phyloP scores from a whole-genome alignment of 2,329 filamentous ascomycete genomes.

The Diaporthe batatas region DNA sequence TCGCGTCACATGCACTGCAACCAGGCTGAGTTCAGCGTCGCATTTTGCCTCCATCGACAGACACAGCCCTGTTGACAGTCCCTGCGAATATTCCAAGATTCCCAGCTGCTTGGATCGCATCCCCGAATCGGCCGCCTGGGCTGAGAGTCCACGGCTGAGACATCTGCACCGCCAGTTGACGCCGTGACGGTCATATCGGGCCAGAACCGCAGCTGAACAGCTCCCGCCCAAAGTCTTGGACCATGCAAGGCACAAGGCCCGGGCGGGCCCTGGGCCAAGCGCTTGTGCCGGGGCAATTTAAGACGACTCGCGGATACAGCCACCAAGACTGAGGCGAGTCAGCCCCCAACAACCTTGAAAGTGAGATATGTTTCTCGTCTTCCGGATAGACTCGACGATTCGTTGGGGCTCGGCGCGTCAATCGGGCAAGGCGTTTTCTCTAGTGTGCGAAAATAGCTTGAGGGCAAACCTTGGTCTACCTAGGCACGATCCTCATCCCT shows the following conservation, averaged over 20 bases:
- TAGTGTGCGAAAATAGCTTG: not conserved
- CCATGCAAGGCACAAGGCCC: not conserved
- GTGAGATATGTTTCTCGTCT: not conserved
- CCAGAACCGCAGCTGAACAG: not conserved
- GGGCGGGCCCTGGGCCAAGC: not conserved
- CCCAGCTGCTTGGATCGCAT: conserved; percentile 18
- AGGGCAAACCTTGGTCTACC: not conserved
- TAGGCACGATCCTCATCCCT: not conserved
- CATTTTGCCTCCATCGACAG: conserved; percentile 22
- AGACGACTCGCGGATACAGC: conserved; percentile 12
- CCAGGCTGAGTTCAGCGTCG: not conserved
- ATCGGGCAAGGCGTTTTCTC: too few species aligned
- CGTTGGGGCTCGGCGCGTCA: not conserved
- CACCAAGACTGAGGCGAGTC: not conserved
- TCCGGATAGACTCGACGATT: not conserved
- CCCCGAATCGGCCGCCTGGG: conserved; percentile 1
- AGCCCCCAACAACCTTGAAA: not conserved
- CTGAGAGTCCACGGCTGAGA: conserved; percentile 15
- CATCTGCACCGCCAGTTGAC: not conserved
- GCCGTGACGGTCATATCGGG: not conserved
- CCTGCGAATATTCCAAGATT: not conserved
- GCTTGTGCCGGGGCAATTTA: not conserved
- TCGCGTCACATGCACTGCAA: conserved; percentile 9
- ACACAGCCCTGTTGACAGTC: too few species aligned
- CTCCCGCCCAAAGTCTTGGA: not conserved